phyloP scores from a whole-genome alignment of 352 stramenopile species.

The Phytophthora vignae region DNA sequence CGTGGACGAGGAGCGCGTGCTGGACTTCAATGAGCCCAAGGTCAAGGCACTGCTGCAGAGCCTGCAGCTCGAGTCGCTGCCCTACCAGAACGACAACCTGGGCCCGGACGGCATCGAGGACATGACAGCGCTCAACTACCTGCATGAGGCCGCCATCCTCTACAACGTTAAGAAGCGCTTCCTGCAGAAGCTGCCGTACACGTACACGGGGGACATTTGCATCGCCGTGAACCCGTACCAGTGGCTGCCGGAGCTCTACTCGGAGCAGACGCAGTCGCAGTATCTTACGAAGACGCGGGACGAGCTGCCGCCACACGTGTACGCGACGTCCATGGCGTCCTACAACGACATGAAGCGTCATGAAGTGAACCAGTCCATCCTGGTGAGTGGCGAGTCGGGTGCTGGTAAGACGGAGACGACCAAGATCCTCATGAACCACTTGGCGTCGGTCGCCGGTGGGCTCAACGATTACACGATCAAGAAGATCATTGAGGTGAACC shows the following conservation, averaged over 20 bases:
- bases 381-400: conserved; percentile 88
- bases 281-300: conserved; percentile 75
- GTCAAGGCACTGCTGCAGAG: conserved; percentile 68
- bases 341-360: conserved; percentile 75
- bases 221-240: conserved; percentile 98
- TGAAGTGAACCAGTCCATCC: conserved; percentile 82
- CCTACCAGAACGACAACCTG: conserved; percentile 82
- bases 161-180: conserved; percentile 93
- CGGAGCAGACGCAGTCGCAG: conserved; percentile 65
- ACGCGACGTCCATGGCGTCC: conserved; percentile 71
- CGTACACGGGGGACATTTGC: conserved; percentile 96
- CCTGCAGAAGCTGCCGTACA: conserved; percentile 93
- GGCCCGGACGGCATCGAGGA: conserved; percentile 75
- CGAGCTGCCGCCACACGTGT: conserved; percentile 74
- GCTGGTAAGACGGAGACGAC: conserved; percentile 91
- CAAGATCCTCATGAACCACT: conserved; percentile 91
- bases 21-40: conserved; percentile 82
- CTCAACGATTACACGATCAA: conserved; percentile 82
- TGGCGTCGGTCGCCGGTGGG: conserved; percentile 73
- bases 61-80: conserved; percentile 75
- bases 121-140: conserved; percentile 89
- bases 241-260: conserved; percentile 90
- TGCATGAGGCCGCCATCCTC: conserved; percentile 92
- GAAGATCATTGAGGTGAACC: conserved; percentile 86
- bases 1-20: conserved; percentile 57